Percentiles rank a stretch among this genome's conserved stretches.
Evolutionary conservation across 352 stramenopile genomes (phyloP).

Genomic region (Phytophthora cryptogea): DNA sequence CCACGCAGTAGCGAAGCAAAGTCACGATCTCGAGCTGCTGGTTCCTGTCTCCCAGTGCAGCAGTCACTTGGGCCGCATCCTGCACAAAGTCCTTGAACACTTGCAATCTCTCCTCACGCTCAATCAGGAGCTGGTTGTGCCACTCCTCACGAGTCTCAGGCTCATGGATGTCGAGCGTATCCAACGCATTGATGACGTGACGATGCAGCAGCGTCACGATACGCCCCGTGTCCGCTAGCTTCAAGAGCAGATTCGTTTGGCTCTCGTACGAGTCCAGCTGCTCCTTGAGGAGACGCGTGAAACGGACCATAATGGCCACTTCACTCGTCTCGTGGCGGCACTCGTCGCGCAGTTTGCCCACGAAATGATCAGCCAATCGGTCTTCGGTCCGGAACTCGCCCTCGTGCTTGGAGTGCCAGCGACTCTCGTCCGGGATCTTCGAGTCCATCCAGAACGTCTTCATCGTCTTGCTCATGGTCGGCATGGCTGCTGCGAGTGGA

Average conservation of each 20-base stretch:
- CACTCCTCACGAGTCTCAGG: constrained; percentile 9
- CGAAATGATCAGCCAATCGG: constrained; percentile 31
- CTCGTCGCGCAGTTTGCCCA: constrained; percentile 24
- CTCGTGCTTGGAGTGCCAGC: constrained; percentile 32
- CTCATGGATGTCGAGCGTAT: constrained; percentile 26
- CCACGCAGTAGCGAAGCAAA: constrained; percentile 35
- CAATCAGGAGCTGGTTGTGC: constrained; percentile 23
- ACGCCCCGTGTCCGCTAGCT: constrained; percentile 38
- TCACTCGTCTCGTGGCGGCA: constrained; percentile 18
- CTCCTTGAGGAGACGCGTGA: constrained; percentile 33
- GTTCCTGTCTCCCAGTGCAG: constrained; percentile 21
- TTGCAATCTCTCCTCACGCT: constrained; percentile 24
- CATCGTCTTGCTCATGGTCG: constrained; percentile 31
- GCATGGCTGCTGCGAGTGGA: neutral
- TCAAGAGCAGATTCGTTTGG: constrained; percentile 33
- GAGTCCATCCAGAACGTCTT: constrained; percentile 40
- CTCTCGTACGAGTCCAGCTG: constrained; percentile 37
- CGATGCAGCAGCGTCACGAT: constrained; percentile 34
- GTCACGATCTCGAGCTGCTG: constrained; percentile 44
- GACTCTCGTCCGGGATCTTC: constrained; percentile 34
- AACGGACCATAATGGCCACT: constrained; percentile 34
- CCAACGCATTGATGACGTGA: constrained; percentile 29
- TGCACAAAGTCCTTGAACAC: constrained; percentile 26
- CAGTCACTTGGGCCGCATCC: constrained; percentile 17
- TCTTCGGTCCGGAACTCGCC: constrained; percentile 21